Evolutionary conservation across 1,284 basidiomycete species (phyloP).

Genomic region (Caloboletus inedulis): DNA sequence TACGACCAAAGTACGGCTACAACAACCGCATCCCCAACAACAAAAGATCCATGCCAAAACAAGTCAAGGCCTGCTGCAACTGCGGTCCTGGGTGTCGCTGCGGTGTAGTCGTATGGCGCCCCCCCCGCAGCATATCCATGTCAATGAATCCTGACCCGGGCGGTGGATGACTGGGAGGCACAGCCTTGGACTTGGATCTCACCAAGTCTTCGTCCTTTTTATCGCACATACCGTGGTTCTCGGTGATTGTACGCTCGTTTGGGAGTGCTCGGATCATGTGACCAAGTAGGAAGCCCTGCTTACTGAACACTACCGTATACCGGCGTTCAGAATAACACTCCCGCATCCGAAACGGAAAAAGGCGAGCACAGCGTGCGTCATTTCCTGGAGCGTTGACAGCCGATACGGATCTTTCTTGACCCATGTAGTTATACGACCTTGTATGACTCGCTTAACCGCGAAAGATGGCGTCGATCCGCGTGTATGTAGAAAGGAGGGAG

Average conservation of each 20-base stretch:
- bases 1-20: background rate
- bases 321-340: background rate
- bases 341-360: too few relatives aligned
- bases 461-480: background rate
- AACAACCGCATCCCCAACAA: background rate
- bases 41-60: background rate
- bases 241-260: conserved; percentile 4
- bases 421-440: background rate
- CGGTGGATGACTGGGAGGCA: background rate
- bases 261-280: background rate
- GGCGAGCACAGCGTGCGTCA: background rate
- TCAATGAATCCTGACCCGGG: background rate
- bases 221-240: background rate
- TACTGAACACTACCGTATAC: background rate
- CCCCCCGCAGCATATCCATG: background rate
- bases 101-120: background rate
- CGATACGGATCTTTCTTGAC: background rate
- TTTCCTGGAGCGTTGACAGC: background rate
- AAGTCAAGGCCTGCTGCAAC: background rate
- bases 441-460: background rate
- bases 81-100: conserved; percentile 13
- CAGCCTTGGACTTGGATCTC: background rate
- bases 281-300: background rate
- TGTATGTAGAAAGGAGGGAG: background rate
- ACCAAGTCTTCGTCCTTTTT: background rate